phyloP scores from a whole-genome alignment of 164 flowering plant genomes.

The Paratinospora sagittata region DNA sequence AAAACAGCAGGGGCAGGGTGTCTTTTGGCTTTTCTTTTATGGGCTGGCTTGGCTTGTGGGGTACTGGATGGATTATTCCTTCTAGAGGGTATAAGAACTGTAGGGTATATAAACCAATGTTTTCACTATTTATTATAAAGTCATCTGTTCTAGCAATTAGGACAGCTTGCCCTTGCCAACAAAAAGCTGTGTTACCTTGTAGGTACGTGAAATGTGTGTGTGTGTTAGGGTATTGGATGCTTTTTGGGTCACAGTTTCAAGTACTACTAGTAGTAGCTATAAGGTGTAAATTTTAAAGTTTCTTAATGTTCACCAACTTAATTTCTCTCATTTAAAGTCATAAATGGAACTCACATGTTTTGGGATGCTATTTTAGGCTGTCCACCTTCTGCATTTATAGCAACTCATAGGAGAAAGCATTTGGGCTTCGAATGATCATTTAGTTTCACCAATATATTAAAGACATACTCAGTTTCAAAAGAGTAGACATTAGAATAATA shows the following conservation, averaged over 20 bases:
- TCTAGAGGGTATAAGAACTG: not conserved
- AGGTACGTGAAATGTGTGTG: too few relatives aligned
- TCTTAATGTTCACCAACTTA: too few relatives aligned
- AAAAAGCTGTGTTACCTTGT: too few relatives aligned
- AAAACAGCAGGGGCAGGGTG: not conserved
- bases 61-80: not conserved
- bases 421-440: not conserved
- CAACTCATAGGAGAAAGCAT: not conserved
- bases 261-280: too few relatives aligned
- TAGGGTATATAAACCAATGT: not conserved
- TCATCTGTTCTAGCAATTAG: not conserved
- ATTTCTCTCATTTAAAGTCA: not conserved
- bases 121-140: not conserved
- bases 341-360: not conserved
- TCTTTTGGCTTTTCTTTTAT: not conserved
- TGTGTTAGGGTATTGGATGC: too few relatives aligned
- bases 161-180: not conserved
- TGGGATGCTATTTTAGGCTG: not conserved
- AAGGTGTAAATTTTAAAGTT: too few relatives aligned
- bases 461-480: too few relatives aligned
- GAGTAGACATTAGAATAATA: too few relatives aligned
- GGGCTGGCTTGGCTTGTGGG: not conserved
- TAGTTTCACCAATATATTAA: too few relatives aligned
- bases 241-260: too few relatives aligned
- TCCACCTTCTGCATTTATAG: not conserved